A percentile compares a stretch with the other conserved stretches of the same genome.
Evolutionary conservation across 2,329 filamentous ascomycete genomes (phyloP).

Genomic region (Corynespora cassiicola): DNA sequence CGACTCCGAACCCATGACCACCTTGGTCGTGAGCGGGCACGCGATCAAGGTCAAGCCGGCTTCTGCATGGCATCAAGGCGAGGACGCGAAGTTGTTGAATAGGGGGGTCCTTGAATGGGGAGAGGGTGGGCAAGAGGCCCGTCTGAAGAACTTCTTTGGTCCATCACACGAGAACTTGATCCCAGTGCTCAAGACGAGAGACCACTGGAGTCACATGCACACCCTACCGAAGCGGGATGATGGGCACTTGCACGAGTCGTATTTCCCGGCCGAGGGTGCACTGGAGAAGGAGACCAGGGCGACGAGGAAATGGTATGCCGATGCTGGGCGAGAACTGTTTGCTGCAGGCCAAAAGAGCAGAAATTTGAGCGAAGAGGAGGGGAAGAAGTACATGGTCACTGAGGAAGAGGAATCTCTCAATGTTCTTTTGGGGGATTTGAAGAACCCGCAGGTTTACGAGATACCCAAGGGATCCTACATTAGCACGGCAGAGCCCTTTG

Average conservation of each 20-base stretch:
- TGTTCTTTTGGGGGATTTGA: conserved; percentile 59
- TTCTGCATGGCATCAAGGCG: conserved; percentile 15
- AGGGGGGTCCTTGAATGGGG: conserved; percentile 37
- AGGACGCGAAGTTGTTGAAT: conserved; percentile 37
- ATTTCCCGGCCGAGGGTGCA: conserved; percentile 51
- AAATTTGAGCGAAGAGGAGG: conserved; percentile 45
- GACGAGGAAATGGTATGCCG: conserved; percentile 62
- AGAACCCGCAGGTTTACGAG: conserved; percentile 50
- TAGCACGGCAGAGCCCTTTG: conserved; percentile 50
- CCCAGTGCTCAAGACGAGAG: conserved; percentile 54
- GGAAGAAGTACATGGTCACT: conserved; percentile 52
- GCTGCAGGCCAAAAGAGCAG: conserved; percentile 48
- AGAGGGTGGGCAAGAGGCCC: conserved; percentile 43
- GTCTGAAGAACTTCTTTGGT: conserved; percentile 59
- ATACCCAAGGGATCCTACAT: conserved; percentile 52
- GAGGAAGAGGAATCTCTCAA: conserved; percentile 35
- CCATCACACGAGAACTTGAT: conserved; percentile 57
- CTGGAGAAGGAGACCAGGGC: conserved; percentile 52
- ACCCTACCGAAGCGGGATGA: conserved; percentile 54
- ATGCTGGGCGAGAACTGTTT: conserved; percentile 51
- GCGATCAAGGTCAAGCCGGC: conserved; percentile 20
- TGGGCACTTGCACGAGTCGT: conserved; percentile 50
- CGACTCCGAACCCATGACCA: conserved; percentile 13
- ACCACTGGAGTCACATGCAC: conserved; percentile 59
- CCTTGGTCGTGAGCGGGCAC: conserved; percentile 19